Evolutionary conservation across 2,329 filamentous ascomycete species (phyloP), one percentile per base, ranked within the genome.

Genomic region (Ophiostoma himal-ulmi): DNA sequence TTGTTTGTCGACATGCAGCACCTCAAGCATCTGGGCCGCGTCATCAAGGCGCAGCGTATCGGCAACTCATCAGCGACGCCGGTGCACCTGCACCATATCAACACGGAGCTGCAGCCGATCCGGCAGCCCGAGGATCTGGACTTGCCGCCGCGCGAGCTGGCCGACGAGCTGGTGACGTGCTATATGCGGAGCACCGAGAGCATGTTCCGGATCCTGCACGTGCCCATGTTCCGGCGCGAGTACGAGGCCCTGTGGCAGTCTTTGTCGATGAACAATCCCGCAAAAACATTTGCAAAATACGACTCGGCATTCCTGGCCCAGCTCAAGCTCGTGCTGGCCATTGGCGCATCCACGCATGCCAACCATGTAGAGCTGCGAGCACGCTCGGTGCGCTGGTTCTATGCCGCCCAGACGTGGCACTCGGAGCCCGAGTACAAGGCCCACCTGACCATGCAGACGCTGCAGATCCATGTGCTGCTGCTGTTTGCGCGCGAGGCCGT

Each of bases 121-220:
- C 52, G 52, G 1, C n/a, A 26, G n/a, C 80, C 82, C 10, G 75
- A 76, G 36, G 76, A 78, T 8, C 78, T 83, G 7, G 65, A 54
- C 20, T n/a, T 70, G 26, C 81, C 82, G 0, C 62, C 76, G 0
- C 77, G 78, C n/a, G 76, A 77, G 0, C 71, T 86, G 0, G 82
- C 84, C 0, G 85, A 88, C 71, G 76, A 81, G 69, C 80, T 88
- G 0, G 78, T 88, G 11, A 79, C 83, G 8, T 77, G 79, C 37
- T 88, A 88, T 77, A 77, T 89, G 26, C 79, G 84, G 67, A 83
- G 83, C 1, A 82, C 85, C 60, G 86, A 89, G 74, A 83, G 83
- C 2, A 82, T 85, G 17, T 82, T 85, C 72, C 82, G 88, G 1
- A 81, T 90, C 36, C 71, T 90, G 14, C 84, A 90, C 75, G 75